A percentile compares a stretch with the other conserved stretches of the same genome.
Evolutionary conservation across 441 rosid species (phyloP).

Genomic region (Rhodomyrtus psidioides): DNA sequence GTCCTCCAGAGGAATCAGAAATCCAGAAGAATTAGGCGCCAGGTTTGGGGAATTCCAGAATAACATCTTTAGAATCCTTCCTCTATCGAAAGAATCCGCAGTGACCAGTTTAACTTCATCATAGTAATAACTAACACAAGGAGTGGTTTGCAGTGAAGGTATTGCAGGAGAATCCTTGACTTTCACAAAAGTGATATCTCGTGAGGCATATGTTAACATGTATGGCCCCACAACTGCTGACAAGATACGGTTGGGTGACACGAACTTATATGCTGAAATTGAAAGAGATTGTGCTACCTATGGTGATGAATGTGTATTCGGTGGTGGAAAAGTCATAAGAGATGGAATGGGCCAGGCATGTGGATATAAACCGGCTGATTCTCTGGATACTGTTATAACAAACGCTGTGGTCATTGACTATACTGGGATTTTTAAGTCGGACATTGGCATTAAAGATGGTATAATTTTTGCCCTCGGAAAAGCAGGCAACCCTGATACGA

Average conservation of each 20-base stretch:
- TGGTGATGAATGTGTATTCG: slow-evolving; percentile 97
- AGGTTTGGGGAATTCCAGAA: slow-evolving; percentile 39
- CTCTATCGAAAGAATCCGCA: background rate
- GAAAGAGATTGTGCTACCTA: slow-evolving; percentile 62
- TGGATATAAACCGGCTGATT: slow-evolving; percentile 31
- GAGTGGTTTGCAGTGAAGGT: slow-evolving; percentile 57
- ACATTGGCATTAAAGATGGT: slow-evolving; percentile 75
- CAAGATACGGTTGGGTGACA: slow-evolving; percentile 77
- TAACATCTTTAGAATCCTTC: slow-evolving; percentile 5
- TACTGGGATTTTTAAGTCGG: slow-evolving; percentile 82
- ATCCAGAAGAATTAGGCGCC: slow-evolving; percentile 51
- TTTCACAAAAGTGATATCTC: slow-evolving; percentile 42
- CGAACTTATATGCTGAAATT: slow-evolving; percentile 77
- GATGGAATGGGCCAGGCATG: slow-evolving; percentile 95
- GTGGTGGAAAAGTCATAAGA: slow-evolving; percentile 95
- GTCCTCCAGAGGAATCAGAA: slow-evolving; percentile 27
- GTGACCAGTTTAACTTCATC: background rate
- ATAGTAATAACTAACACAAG: background rate
- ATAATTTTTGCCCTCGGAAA: slow-evolving; percentile 62
- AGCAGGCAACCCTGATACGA: slow-evolving; percentile 81
- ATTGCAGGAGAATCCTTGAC: slow-evolving; percentile 43
- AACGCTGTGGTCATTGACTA: slow-evolving; percentile 79
- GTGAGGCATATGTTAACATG: slow-evolving; percentile 73
- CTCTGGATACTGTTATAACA: slow-evolving; percentile 77
- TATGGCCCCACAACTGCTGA: slow-evolving; percentile 94